Conservation (phyloP, 768 basidiomycete species). For the Sarcodon aspratus region DNA sequence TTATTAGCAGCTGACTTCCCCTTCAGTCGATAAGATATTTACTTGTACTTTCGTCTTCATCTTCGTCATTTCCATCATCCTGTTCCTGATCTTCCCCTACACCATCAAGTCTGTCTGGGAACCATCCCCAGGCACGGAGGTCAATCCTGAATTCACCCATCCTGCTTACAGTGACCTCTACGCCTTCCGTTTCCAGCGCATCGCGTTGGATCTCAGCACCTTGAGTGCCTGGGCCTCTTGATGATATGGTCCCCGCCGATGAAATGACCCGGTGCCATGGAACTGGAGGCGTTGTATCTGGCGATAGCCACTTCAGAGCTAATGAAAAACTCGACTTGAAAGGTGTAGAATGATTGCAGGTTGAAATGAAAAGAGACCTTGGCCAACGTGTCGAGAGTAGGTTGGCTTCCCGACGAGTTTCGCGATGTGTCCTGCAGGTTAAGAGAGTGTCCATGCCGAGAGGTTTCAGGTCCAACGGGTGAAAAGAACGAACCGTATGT, state of each 20-base stretch:
- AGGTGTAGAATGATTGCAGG: background rate
- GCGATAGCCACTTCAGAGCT: conserved; percentile 73
- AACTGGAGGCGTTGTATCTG: conserved; percentile 47
- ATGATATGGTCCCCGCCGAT: conserved; percentile 64
- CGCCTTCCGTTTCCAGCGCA: conserved; percentile 70
- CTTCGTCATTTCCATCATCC: background rate
- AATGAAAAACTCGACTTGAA: background rate
- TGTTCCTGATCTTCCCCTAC: background rate
- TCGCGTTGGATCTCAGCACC: conserved; percentile 70
- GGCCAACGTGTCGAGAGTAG: conserved; percentile 73
- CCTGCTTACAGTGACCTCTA: conserved; percentile 54
- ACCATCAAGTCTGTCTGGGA: conserved; percentile 24
- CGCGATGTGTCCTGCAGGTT: conserved; percentile 56
- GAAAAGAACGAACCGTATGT: conserved; percentile 46
- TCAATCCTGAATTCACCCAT: conserved; percentile 50
- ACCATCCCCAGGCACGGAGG: conserved; percentile 54
- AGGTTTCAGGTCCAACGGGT: background rate
- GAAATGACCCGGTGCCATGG: conserved; percentile 78
- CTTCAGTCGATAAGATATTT: no score
- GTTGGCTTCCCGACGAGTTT: conserved; percentile 72
- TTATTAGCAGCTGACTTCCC: no score
- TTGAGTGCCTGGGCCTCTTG: conserved; percentile 72
- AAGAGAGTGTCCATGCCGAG: background rate
- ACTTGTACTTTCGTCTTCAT: background rate
- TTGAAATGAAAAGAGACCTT: conserved; percentile 33